Evolutionary conservation across 2,329 filamentous ascomycete genomes (phyloP).

Genomic region (Claviceps africana): DNA sequence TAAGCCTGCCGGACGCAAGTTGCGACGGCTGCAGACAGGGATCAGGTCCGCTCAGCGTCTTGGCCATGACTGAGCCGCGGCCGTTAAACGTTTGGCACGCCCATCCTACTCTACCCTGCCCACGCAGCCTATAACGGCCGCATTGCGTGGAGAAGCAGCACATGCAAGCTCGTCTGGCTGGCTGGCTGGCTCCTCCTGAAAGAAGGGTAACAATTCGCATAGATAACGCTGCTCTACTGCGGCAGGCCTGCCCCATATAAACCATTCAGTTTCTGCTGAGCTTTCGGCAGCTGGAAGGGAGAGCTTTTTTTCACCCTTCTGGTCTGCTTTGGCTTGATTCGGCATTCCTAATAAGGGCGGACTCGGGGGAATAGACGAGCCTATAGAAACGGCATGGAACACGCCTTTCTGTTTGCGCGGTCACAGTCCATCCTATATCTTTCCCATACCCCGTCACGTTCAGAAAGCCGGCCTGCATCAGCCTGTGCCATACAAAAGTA

Average conservation of each 20-base stretch:
- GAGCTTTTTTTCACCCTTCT: background rate
- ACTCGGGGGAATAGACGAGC: background rate
- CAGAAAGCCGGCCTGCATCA: background rate
- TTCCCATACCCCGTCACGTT: background rate
- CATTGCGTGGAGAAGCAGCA: too few relatives aligned
- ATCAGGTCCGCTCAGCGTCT: background rate
- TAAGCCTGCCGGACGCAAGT: background rate
- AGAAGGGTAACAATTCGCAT: background rate
- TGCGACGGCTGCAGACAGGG: conserved; percentile 7
- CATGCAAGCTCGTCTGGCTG: too few relatives aligned
- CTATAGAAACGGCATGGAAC: background rate
- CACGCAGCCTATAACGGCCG: background rate
- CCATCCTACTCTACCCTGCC: too few relatives aligned
- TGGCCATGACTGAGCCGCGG: background rate
- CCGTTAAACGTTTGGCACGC: too few relatives aligned
- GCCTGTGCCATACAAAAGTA: background rate
- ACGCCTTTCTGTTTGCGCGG: background rate
- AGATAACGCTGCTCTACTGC: background rate
- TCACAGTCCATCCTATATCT: background rate
- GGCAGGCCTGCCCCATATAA: background rate
- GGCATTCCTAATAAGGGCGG: background rate
- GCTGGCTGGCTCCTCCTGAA: background rate
- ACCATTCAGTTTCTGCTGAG: background rate
- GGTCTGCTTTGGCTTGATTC: too few relatives aligned
- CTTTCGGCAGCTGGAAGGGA: background rate